These are phyloP conservation scores for Plasmodium falciparum DNA, from an alignment of 169 alveolate genomes.

Conservation along the genomic window DNA sequence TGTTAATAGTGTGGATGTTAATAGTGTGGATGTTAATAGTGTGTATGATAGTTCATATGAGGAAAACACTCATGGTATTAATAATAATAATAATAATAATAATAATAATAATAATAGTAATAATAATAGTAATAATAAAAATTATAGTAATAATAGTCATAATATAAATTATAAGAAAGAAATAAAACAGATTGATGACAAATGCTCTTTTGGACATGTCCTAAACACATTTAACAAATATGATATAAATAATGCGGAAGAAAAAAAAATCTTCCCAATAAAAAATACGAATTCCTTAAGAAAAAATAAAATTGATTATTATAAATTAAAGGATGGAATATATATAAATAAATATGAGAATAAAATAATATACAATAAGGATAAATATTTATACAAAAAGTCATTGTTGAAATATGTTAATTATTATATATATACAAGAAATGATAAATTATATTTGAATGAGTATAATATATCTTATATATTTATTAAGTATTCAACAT, in stretches of 20 bases:
- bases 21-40: too few species aligned
- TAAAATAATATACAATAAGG: constrained; percentile 24
- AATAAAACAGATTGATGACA: neutral
- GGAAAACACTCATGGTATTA: neutral
- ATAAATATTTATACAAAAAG: constrained; percentile 12
- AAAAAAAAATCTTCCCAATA: constrained; percentile 20
- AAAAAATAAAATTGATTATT: constrained; percentile 14
- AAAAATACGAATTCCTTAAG: neutral
- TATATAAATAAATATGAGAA: constrained; percentile 32
- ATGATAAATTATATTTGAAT: constrained; percentile 27
- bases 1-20: too few species aligned
- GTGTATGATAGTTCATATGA: neutral
- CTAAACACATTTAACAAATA: neutral
- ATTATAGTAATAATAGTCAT: neutral
- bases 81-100: neutral
- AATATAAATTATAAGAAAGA: neutral
- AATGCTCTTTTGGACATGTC: neutral
- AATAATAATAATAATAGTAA: neutral
- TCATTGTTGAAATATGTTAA: constrained; percentile 22
- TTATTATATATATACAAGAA: constrained; percentile 38
- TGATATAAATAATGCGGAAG: constrained; percentile 1
- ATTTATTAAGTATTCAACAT: constrained; percentile 47
- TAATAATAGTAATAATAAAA: neutral
- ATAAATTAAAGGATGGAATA: constrained; percentile 44
- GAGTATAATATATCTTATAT: constrained; percentile 41